phyloP scores from a whole-genome alignment of 139 green algal species.

The Picochlorum sp. region DNA sequence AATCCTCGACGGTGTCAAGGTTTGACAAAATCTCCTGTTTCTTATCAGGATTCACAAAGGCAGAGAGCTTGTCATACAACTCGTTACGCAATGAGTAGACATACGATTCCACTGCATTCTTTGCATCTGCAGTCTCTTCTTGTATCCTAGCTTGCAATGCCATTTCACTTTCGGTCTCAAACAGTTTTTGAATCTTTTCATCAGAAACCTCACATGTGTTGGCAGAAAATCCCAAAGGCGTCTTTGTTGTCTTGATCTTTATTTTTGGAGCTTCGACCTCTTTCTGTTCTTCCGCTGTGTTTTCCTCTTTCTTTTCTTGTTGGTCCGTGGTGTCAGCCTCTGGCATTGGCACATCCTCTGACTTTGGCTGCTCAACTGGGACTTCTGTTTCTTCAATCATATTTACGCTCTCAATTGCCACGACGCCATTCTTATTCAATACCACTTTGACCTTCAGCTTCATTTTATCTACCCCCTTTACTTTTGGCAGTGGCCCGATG shows the following conservation, averaged over 20 bases:
- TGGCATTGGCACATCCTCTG: conserved; percentile 4
- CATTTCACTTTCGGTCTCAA: conserved; percentile 58
- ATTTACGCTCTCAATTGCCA: conserved; percentile 64
- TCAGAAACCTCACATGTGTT: conserved; percentile 25
- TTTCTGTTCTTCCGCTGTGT: not conserved
- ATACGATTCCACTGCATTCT: conserved; percentile 95
- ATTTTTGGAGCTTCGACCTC: conserved; percentile 10
- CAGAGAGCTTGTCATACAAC: conserved; percentile 44
- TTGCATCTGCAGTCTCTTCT: conserved; percentile 91
- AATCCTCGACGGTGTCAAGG: conserved; percentile 76
- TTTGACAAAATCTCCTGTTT: conserved; percentile 37
- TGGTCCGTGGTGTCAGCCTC: conserved; percentile 4
- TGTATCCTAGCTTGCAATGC: conserved; percentile 65
- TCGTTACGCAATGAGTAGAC: conserved; percentile 80
- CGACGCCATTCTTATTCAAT: conserved; percentile 86
- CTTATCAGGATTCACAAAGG: conserved; percentile 58
- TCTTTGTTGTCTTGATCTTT: conserved; percentile 39
- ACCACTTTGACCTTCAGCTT: conserved; percentile 77
- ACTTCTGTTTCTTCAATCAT: conserved; percentile 76
- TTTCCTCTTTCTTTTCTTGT: conserved; percentile 2
- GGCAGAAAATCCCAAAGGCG: conserved; percentile 13
- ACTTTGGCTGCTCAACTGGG: conserved; percentile 23
- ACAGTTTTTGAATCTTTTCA: conserved; percentile 26
- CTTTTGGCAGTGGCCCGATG: conserved; percentile 31
- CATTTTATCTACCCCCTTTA: conserved; percentile 38